These are phyloP conservation scores for Bothia castanella DNA, from an alignment of 1,284 basidiomycete species.

Conservation along the genomic window DNA sequence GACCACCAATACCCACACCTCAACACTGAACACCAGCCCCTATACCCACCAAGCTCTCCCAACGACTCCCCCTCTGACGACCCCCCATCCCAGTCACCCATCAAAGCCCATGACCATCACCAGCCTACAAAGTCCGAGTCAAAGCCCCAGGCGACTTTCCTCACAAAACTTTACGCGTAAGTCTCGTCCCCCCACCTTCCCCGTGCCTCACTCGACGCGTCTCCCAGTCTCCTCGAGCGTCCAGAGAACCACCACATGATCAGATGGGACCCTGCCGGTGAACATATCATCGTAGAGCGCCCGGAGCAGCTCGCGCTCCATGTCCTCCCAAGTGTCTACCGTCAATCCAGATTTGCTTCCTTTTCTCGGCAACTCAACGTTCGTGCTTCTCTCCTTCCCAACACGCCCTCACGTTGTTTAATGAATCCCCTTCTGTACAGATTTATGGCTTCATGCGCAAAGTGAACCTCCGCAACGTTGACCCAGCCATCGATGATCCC, in stretches of 20 bases:
- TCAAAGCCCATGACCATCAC: constrained; percentile 43
- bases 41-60: constrained; percentile 44
- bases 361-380: constrained; percentile 93
- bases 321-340: constrained; percentile 84
- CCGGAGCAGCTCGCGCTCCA: constrained; percentile 87
- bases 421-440: constrained; percentile 40
- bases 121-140: constrained; percentile 56
- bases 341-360: constrained; percentile 89
- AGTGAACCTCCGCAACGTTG: constrained; percentile 86
- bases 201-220: constrained; percentile 13
- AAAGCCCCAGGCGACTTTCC: constrained; percentile 84
- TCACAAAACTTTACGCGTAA: constrained; percentile 89
- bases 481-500: constrained; percentile 87
- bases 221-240: constrained; percentile 69
- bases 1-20: constrained; percentile 38
- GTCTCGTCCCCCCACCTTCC: constrained; percentile 31
- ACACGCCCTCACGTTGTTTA: constrained; percentile 15
- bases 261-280: constrained; percentile 84
- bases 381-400: constrained; percentile 38
- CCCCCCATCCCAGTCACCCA: constrained; percentile 45
- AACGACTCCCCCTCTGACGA: constrained; percentile 47
- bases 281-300: constrained; percentile 87
- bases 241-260: constrained; percentile 89
- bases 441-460: constrained; percentile 96
- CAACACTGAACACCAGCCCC: constrained; percentile 31